These are phyloP conservation scores for Geranium incanum DNA, from an alignment of 441 rosid genomes.

Conservation along the genomic window DNA sequence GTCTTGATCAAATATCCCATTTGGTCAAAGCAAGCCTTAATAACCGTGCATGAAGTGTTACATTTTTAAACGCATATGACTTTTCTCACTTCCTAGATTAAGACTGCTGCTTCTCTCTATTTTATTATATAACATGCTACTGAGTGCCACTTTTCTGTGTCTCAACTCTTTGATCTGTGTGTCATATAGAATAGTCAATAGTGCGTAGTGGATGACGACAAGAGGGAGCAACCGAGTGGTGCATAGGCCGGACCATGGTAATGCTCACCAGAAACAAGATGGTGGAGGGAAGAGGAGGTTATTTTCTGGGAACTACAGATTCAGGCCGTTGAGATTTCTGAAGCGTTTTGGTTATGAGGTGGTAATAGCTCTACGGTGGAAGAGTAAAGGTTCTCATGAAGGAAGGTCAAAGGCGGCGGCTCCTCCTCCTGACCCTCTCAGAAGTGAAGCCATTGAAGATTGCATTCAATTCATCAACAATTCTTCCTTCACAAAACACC, in stretches of 20 bases:
- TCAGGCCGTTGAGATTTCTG: background rate
- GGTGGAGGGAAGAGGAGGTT: background rate
- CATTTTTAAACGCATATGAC: background rate
- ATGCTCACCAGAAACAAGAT: too few species aligned
- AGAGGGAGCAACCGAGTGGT: background rate
- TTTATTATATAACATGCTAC: too few species aligned
- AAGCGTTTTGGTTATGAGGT: background rate
- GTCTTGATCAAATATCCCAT: background rate
- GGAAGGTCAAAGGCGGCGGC: background rate
- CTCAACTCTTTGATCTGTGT: too few species aligned
- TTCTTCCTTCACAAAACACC: background rate
- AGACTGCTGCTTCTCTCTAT: background rate
- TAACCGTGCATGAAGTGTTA: background rate
- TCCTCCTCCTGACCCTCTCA: background rate
- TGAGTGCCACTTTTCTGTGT: too few species aligned
- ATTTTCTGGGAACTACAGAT: background rate
- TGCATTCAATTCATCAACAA: constrained; percentile 1
- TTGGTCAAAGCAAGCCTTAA: background rate
- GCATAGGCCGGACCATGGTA: background rate
- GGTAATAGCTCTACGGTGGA: background rate
- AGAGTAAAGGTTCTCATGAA: background rate
- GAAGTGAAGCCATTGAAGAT: constrained; percentile 5
- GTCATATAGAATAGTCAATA: too few species aligned
- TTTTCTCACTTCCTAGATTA: background rate
- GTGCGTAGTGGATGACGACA: background rate